Conservation (phyloP, 78 protist genomes). For the Tieghemostelium lacteum region DNA sequence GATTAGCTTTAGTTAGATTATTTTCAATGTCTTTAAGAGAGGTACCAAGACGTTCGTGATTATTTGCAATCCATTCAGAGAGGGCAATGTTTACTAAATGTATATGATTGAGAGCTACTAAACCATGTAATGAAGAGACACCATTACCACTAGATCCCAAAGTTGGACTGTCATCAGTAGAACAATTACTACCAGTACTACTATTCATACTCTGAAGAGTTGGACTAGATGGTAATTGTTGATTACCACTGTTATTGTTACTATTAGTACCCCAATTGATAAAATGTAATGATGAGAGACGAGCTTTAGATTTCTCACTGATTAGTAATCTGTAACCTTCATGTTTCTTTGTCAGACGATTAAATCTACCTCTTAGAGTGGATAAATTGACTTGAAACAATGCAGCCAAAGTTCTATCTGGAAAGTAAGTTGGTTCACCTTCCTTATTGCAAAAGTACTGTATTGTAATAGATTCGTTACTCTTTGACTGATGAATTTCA, state of each 20-base stretch:
- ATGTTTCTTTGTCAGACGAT: conserved; percentile 13
- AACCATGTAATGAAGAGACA: conserved; percentile 58
- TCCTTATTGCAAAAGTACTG: conserved; percentile 15
- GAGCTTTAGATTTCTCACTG: conserved; percentile 42
- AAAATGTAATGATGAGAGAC: conserved; percentile 2
- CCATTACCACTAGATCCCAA: background rate
- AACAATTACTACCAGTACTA: background rate
- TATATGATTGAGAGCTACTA: conserved; percentile 69
- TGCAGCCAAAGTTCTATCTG: conserved; percentile 18
- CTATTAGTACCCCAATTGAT: conserved; percentile 28
- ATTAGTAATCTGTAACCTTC: conserved; percentile 16
- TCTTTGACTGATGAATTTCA: background rate
- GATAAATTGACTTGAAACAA: conserved; percentile 30
- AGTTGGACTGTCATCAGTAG: background rate
- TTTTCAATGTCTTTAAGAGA: conserved; percentile 28
- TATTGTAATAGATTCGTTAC: background rate
- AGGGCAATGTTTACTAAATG: conserved; percentile 47
- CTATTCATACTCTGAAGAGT: background rate
- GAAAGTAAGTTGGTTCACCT: conserved; percentile 38
- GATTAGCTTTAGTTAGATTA: conserved; percentile 46
- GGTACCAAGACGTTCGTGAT: conserved; percentile 66
- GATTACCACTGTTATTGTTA: background rate
- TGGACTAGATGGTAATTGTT: too few relatives aligned
- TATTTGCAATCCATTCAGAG: conserved; percentile 62
- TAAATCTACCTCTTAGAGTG: conserved; percentile 39